These are phyloP conservation scores for Sambucus nigra DNA, from an alignment of 129 eudicot genomes.

Conservation along the genomic window DNA sequence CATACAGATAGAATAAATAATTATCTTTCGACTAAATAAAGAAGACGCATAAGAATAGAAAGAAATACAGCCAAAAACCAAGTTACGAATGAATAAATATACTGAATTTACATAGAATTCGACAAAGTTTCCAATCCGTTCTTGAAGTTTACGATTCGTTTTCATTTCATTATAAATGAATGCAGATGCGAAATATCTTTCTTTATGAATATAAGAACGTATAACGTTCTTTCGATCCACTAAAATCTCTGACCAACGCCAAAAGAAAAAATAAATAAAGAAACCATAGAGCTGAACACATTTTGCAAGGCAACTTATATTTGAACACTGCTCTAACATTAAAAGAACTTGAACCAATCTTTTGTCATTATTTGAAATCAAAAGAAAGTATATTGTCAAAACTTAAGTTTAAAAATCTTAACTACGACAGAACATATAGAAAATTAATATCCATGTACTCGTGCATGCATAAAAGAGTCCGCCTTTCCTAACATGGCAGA, in stretches of 20 bases:
- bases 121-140: neutral
- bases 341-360: neutral
- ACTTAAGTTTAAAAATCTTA: neutral
- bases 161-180: neutral
- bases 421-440: too few species aligned
- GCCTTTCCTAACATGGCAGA: too few species aligned
- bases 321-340: too few species aligned
- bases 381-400: too few species aligned
- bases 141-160: neutral
- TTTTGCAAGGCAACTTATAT: too few species aligned
- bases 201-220: neutral
- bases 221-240: neutral
- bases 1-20: neutral
- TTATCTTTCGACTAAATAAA: neutral
- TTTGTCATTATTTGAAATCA: too few species aligned
- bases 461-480: too few species aligned
- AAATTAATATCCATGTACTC: too few species aligned
- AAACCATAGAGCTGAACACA: neutral
- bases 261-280: neutral
- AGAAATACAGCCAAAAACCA: neutral
- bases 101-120: neutral
- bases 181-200: neutral
- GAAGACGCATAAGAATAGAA: neutral
- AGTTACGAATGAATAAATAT: neutral
- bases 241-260: neutral